A percentile compares a stretch with the other conserved stretches of the same genome.
phyloP scores from a whole-genome alignment of 1,139 yeast genomes.

The Protomyces arabidopsidicola region DNA sequence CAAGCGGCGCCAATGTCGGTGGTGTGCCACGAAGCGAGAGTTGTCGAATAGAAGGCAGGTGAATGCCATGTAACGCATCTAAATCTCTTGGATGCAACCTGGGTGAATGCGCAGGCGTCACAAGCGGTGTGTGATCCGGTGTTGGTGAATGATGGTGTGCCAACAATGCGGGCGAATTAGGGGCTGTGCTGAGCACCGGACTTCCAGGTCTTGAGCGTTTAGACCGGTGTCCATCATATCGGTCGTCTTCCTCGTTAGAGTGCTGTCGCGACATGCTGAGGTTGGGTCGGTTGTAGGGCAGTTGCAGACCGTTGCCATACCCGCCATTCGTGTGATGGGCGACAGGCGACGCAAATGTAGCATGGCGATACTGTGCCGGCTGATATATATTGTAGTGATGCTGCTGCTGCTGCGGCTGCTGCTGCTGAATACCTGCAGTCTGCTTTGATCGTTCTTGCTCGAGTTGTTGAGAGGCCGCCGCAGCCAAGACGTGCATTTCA shows the following conservation, averaged over 20 bases:
- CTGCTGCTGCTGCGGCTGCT: background rate
- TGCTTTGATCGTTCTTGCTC: slow-evolving; percentile 45
- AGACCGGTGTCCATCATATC: slow-evolving; percentile 38
- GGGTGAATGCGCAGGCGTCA: slow-evolving; percentile 58
- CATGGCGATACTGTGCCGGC: slow-evolving; percentile 23
- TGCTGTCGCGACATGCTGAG: slow-evolving; percentile 30
- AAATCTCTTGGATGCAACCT: slow-evolving; percentile 44
- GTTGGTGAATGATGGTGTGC: slow-evolving; percentile 42
- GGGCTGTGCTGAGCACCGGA: slow-evolving; percentile 61
- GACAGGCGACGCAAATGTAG: slow-evolving; percentile 28
- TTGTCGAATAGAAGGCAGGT: slow-evolving; percentile 43
- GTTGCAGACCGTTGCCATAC: slow-evolving; percentile 24
- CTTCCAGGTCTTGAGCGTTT: slow-evolving; percentile 74
- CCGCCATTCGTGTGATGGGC: slow-evolving; percentile 1
- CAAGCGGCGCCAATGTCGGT: slow-evolving; percentile 41
- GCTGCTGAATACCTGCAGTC: background rate
- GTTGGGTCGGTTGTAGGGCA: slow-evolving; percentile 22
- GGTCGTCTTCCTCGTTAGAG: slow-evolving; percentile 28
- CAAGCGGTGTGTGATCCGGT: slow-evolving; percentile 55
- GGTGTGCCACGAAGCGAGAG: slow-evolving; percentile 40
- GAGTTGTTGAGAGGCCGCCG: slow-evolving; percentile 77
- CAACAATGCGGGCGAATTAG: slow-evolving; percentile 45
- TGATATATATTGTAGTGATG: slow-evolving; percentile 8
- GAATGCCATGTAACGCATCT: slow-evolving; percentile 38
- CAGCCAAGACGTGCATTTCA: slow-evolving; percentile 72